Evolutionary conservation across 2,329 filamentous ascomycete species (phyloP), one percentile per base, ranked within the genome.

Genomic region (Talaromyces sp.): DNA sequence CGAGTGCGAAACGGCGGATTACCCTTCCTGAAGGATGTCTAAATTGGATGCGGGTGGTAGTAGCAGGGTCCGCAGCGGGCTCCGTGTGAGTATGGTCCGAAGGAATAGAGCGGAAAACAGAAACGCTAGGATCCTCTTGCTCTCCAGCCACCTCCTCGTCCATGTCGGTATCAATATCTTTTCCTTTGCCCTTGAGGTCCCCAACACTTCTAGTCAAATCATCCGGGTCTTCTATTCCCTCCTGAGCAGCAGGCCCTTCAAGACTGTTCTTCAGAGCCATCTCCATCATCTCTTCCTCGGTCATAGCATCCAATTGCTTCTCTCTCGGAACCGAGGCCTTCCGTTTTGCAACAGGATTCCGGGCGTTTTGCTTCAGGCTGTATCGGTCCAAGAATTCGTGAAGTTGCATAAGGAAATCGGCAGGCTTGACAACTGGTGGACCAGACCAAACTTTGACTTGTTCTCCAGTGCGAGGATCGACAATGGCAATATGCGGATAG

Each of bases 361-460:
- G 96, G 72, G 89, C 93, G 69, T 91, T 88, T 51, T 86, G 85
- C 31, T 89, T 91, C 56, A 99, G 80, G 71, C 92, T 97, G 78
- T 97, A 99, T 26, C 94, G 86, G 71, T 97, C 94, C n/a, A 99
- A 84, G 68, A 99, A 99, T 74, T 97, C 93, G 69, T 91, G 90
- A 2, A 99, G 82, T 70, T 97, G 91, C 70, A 92, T 91, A 62
- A 96, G 85, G 67, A 99, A 97, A 14, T 97, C 92, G 10, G 83
- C 73, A 0, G 91, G 79, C 43, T 83, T 83, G 0, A 92, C 88
- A 58, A 92, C 90, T 1, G 92, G 91, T 9, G 85, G 82, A 1
- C 93, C 92, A 14, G 90, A 92, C 93, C 94, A 97, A 1, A 92
- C 85, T 78, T 99, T 99, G 73, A 99, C 90, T 74, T 97, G 92